Percentiles rank a stretch among this genome's conserved stretches.
Conservation (phyloP, 257 asterid species). For the Mentha longifolia region DNA sequence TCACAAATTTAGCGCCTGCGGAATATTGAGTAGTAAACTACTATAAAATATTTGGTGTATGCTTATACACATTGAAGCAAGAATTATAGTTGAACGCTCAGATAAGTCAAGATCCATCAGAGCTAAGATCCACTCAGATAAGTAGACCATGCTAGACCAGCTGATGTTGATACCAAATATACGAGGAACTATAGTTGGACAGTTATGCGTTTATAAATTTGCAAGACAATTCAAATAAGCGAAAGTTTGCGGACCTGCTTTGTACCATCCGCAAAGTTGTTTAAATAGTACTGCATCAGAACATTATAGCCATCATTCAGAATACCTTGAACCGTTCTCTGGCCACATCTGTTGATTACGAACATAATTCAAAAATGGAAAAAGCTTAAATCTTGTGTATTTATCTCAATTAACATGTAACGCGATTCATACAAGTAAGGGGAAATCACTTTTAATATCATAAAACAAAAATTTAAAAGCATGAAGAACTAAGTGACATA, state of each 20-base stretch:
- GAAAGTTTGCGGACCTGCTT: slow-evolving; percentile 74
- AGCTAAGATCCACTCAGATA: slow-evolving; percentile 21
- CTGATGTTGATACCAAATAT: slow-evolving; percentile 10
- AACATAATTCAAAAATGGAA: slow-evolving; percentile 23
- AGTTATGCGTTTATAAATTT: slow-evolving; percentile 13
- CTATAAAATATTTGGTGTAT: background rate
- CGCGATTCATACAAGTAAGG: slow-evolving; percentile 3
- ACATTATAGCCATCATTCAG: slow-evolving; percentile 87
- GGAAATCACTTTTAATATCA: slow-evolving; percentile 4
- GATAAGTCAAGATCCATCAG: slow-evolving; percentile 1
- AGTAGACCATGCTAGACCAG: slow-evolving; percentile 15
- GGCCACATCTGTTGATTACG: slow-evolving; percentile 65
- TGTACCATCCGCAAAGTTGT: slow-evolving; percentile 95
- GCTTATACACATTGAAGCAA: slow-evolving; percentile 20
- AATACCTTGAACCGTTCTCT: slow-evolving; percentile 81
- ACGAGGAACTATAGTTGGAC: slow-evolving; percentile 17
- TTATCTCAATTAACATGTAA: background rate
- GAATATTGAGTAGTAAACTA: slow-evolving; percentile 1
- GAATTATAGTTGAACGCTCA: background rate
- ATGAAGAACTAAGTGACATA: slow-evolving; percentile 7
- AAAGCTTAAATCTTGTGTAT: background rate
- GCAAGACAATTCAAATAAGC: slow-evolving; percentile 26
- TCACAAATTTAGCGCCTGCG: slow-evolving; percentile 2
- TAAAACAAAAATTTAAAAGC: background rate
- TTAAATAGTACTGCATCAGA: slow-evolving; percentile 90